phyloP scores from a whole-genome alignment of 768 basidiomycete species.

The Russula virescens region DNA sequence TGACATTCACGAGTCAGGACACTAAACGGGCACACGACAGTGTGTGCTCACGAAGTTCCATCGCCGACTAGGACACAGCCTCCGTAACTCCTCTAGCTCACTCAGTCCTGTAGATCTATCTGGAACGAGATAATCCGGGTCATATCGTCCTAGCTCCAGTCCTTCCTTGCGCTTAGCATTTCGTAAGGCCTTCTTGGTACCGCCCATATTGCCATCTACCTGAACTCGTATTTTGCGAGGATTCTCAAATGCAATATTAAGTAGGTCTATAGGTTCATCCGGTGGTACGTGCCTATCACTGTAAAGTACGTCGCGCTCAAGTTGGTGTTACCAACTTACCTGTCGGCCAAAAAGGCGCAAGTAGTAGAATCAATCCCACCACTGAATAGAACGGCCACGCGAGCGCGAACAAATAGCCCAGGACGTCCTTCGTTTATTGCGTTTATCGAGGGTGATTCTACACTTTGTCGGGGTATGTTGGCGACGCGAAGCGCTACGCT shows the following conservation, averaged over 20 bases:
- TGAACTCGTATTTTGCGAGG: constrained; percentile 65
- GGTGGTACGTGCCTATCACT: constrained; percentile 56
- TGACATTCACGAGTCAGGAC: constrained; percentile 28
- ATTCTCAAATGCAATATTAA: constrained; percentile 95
- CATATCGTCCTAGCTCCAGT: constrained; percentile 3
- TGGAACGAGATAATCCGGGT: constrained; percentile 66
- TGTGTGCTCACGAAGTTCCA: constrained; percentile 76
- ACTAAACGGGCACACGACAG: constrained; percentile 1
- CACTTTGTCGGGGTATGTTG: constrained; percentile 50
- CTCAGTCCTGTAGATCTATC: constrained; percentile 79
- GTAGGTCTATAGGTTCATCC: constrained; percentile 81
- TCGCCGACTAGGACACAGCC: constrained; percentile 65
- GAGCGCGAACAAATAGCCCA: constrained; percentile 26
- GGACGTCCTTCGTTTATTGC: neutral
- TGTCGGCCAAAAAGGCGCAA: constrained; percentile 73
- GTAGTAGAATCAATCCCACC: constrained; percentile 94
- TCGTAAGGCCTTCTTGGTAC: constrained; percentile 33
- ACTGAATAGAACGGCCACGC: constrained; percentile 86
- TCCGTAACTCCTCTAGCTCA: constrained; percentile 71
- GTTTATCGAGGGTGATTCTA: constrained; percentile 29
- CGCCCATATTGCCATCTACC: constrained; percentile 41
- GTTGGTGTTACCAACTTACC: constrained; percentile 37
- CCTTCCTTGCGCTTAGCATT: neutral
- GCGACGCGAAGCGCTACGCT: constrained; percentile 66
- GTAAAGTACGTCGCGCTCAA: neutral